A percentile compares a stretch with the other conserved stretches of the same genome.
Evolutionary conservation across 176 grass and related monocot genomes (phyloP).

Genomic region (Miscanthus lutarioriparius): DNA sequence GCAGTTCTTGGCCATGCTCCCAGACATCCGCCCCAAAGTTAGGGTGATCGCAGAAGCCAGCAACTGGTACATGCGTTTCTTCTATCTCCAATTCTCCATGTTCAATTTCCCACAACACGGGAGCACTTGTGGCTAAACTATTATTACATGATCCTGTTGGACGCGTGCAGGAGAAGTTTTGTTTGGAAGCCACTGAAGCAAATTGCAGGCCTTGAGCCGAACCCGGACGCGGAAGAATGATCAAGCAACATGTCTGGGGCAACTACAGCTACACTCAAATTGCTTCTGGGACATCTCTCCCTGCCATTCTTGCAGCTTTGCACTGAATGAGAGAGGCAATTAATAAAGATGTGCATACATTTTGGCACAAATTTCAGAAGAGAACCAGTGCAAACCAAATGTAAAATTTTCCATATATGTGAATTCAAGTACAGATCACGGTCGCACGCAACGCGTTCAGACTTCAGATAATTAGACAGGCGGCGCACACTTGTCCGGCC

Average conservation of each 20-base stretch:
- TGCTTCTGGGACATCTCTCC: neutral
- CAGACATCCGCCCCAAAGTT: conserved; percentile 77
- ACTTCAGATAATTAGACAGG: neutral
- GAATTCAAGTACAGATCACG: conserved; percentile 2
- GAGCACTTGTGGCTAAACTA: neutral
- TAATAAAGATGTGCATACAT: conserved; percentile 30
- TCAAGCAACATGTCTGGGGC: neutral
- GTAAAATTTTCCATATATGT: neutral
- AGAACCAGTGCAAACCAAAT: neutral
- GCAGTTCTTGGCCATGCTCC: conserved; percentile 89
- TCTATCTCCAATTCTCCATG: neutral
- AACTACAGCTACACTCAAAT: neutral
- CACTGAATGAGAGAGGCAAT: conserved; percentile 16
- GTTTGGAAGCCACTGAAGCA: conserved; percentile 87
- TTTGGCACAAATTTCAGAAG: neutral
- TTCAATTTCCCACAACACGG: neutral
- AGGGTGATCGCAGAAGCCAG: conserved; percentile 75
- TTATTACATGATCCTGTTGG: neutral
- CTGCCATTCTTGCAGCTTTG: neutral
- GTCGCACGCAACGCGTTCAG: neutral
- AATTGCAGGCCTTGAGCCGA: conserved; percentile 57
- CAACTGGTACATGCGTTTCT: conserved; percentile 54
- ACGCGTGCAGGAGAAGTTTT: conserved; percentile 70
- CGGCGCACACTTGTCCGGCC: neutral
- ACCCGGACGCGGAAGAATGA: conserved; percentile 40